Evolutionary conservation across 2,329 filamentous ascomycete species (phyloP), one percentile per base, ranked within the genome.

Genomic region (Scedosporium minutisporum): DNA sequence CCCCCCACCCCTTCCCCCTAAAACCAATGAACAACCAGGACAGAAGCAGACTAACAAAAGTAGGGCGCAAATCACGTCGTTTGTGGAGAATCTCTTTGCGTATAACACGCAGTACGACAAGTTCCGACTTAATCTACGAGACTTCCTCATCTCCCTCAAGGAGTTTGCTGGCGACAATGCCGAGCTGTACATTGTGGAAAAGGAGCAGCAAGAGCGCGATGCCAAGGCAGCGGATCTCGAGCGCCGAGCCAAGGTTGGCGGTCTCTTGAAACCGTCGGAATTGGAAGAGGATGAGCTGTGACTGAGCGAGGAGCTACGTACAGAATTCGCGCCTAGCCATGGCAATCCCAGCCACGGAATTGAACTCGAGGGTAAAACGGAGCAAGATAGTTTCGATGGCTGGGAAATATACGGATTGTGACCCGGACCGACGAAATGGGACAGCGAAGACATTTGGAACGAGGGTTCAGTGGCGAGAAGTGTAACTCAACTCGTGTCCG

Each of bases 81-180:
- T 99, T 74, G 93, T 97, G 60, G 87, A 96, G 69, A 91, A 91
- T 10, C 79, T 99, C 10, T 96, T 99, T 75, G 84, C 87, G 6
- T 84, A 90, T 68, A 97, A 96, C 74, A 90, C 89, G 63, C 90
- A 96, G 71, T 87, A 96, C 67, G 90, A 91, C 72, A 92, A 92
- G 74, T 99, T 99, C 87, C 96, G 96, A 74, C 86, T 96, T 62
- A 92, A 96, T 70, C 80, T 99, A 61, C 91, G 95, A 67, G 95
- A 99, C 77, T 99, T 99, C 84, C 79, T 99, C 68, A 96, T 99
- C 70, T 96, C 93, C 23, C 81, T 99, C 68, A 96, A 97, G 78
- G 96, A 99, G 76, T 99, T 97, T 66, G 87, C 91, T 0, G 95
- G 91, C 61, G 95, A 99, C 76, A 97, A 97, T 69, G 86, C 93